Percentiles rank a stretch among this genome's conserved stretches.
Evolutionary conservation across 306 rosid species (phyloP).

Genomic region (Mimosa pudica): DNA sequence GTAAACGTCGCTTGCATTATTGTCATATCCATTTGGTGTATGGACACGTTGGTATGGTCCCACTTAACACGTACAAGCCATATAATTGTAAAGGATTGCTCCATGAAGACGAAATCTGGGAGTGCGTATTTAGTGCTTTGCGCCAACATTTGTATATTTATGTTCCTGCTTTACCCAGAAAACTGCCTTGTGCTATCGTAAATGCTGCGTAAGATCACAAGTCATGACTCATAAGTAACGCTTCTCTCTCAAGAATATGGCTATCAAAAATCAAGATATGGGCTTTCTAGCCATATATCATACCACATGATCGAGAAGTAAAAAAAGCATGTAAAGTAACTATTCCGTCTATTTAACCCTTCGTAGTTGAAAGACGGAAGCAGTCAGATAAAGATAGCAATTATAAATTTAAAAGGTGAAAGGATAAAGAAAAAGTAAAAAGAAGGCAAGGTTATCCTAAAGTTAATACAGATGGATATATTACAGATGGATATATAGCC

Average conservation of each 20-base stretch:
- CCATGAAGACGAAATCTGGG: conserved; percentile 15
- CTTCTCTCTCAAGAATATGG: background rate
- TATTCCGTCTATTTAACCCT: background rate
- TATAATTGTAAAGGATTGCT: conserved; percentile 17
- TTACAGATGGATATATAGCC: background rate
- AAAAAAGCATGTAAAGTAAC: background rate
- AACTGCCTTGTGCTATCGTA: background rate
- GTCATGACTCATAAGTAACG: background rate
- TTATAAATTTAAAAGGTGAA: background rate
- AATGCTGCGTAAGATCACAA: conserved; percentile 1
- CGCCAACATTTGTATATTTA: background rate
- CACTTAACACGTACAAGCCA: conserved; percentile 30
- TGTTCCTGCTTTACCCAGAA: background rate
- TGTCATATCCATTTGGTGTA: background rate
- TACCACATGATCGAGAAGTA: background rate
- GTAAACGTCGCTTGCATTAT: conserved; percentile 14
- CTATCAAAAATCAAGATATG: background rate
- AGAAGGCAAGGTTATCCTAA: background rate
- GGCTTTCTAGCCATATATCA: background rate
- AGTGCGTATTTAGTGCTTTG: background rate
- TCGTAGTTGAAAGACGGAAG: background rate
- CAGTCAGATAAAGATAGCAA: background rate
- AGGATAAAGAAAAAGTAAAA: background rate
- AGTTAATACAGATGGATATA: background rate
- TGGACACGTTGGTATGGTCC: conserved; percentile 14